Percentiles rank a stretch among this genome's conserved stretches.
Conservation (phyloP, 2,329 filamentous ascomycete species). For the Beauveria caledonica region DNA sequence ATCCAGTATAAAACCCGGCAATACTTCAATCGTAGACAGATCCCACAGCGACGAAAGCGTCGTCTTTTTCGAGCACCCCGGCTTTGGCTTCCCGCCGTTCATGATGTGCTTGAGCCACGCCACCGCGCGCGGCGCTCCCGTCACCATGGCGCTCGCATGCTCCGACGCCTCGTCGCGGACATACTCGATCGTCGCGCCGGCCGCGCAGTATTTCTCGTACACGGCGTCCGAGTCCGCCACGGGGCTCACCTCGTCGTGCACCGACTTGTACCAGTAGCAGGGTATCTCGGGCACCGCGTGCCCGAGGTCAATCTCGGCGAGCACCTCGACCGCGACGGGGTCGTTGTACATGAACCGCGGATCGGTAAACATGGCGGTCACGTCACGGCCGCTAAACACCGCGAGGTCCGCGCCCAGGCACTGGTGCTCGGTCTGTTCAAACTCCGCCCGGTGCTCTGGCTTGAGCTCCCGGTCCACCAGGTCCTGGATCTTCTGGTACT, state of each 20-base stretch:
- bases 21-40: not conserved
- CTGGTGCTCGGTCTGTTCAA: conserved; percentile 19
- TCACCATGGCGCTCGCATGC: conserved; percentile 20
- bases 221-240: conserved; percentile 35
- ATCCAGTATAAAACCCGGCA: not conserved
- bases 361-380: conserved; percentile 32
- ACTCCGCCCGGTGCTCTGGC: conserved; percentile 18
- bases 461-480: conserved; percentile 13
- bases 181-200: conserved; percentile 33
- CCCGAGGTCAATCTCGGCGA: conserved; percentile 21
- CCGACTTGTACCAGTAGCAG: conserved; percentile 42
- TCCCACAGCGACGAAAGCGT: not conserved
- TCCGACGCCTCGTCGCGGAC: conserved; percentile 33
- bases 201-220: conserved; percentile 31
- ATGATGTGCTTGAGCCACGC: conserved; percentile 14
- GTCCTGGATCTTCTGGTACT: conserved; percentile 14
- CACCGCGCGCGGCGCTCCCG: conserved; percentile 13
- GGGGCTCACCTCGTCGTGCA: conserved; percentile 35
- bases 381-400: conserved; percentile 26
- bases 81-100: conserved; percentile 1
- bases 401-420: conserved; percentile 18
- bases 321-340: conserved; percentile 18
- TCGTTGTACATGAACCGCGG: conserved; percentile 21
- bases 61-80: conserved; percentile 3
- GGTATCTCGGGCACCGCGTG: conserved; percentile 29